Percentiles rank a stretch among this genome's conserved stretches.
phyloP scores from a whole-genome alignment of 331 rosid genomes.

The Acacia pycnantha region DNA sequence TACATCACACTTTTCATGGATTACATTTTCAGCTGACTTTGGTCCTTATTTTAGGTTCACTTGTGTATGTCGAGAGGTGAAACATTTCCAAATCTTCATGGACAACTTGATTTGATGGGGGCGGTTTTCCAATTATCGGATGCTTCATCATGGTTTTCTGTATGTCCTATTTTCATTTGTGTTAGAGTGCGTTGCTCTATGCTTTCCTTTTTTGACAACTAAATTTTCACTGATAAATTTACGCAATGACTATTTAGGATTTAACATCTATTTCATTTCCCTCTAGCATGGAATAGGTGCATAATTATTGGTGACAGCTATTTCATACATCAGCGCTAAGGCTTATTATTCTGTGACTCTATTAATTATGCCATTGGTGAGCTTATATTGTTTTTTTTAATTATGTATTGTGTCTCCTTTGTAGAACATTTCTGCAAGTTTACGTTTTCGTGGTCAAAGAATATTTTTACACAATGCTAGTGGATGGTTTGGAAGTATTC shows the following conservation, averaged over 20 bases:
- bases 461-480: slow-evolving; percentile 85
- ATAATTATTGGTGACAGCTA: neutral
- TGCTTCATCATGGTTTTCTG: slow-evolving; percentile 85
- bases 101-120: slow-evolving; percentile 85
- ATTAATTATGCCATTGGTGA: neutral
- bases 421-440: slow-evolving; percentile 77
- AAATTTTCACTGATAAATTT: neutral
- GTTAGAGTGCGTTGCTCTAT: neutral
- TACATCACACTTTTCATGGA: neutral
- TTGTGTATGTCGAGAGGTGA: slow-evolving; percentile 90
- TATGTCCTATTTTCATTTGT: slow-evolving; percentile 41
- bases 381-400: neutral
- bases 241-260: neutral
- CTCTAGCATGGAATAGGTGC: neutral
- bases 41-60: slow-evolving; percentile 63
- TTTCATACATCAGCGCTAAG: neutral
- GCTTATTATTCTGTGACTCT: neutral
- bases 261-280: neutral
- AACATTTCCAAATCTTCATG: slow-evolving; percentile 83
- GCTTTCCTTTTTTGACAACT: slow-evolving; percentile 13
- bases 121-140: slow-evolving; percentile 73
- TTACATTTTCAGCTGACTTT: neutral
- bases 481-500: slow-evolving; percentile 91
- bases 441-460: slow-evolving; percentile 88
- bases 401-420: slow-evolving; percentile 28